Evolutionary conservation across 1,284 basidiomycete species (phyloP).

Genomic region (Cutaneotrichosporon sp.): DNA sequence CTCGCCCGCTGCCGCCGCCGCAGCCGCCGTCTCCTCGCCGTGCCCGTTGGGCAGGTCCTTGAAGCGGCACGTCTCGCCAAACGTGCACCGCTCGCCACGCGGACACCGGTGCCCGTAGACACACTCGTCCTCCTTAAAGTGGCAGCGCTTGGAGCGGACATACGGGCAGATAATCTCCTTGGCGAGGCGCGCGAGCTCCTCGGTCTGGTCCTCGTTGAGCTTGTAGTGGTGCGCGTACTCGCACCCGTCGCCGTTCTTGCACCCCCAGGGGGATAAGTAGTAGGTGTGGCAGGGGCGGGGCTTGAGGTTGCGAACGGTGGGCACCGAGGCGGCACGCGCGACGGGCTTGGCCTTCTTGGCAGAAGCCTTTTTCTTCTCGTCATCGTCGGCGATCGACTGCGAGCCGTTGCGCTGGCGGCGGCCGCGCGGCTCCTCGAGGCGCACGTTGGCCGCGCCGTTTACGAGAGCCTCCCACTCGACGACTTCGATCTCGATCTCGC

Average conservation of each 20-base stretch:
- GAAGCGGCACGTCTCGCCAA: conserved; percentile 45
- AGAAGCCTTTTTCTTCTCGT: conserved; percentile 14
- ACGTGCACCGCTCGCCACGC: conserved; percentile 34
- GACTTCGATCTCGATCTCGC: conserved; percentile 17
- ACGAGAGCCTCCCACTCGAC: conserved; percentile 19
- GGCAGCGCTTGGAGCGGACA: conserved; percentile 37
- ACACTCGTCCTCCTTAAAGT: conserved; percentile 43
- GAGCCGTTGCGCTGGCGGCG: conserved; percentile 52
- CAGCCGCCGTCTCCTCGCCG: conserved; percentile 27
- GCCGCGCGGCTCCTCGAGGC: background rate
- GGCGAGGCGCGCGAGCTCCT: conserved; percentile 40
- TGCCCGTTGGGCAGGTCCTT: conserved; percentile 39
- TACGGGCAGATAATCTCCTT: conserved; percentile 48
- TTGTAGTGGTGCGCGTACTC: conserved; percentile 45
- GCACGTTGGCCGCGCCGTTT: background rate
- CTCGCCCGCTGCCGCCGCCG: background rate
- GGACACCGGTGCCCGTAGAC: conserved; percentile 47
- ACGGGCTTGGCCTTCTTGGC: conserved; percentile 21
- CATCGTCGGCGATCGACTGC: conserved; percentile 14
- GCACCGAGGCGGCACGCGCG: conserved; percentile 14
- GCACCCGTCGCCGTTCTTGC: conserved; percentile 42
- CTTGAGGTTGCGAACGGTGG: conserved; percentile 28
- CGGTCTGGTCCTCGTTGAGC: conserved; percentile 39
- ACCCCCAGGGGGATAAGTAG: conserved; percentile 35
- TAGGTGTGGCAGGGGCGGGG: conserved; percentile 28